A percentile compares a stretch with the other conserved stretches of the same genome.
phyloP scores from a whole-genome alignment of 352 stramenopile species.

The Phytophthora pini region DNA sequence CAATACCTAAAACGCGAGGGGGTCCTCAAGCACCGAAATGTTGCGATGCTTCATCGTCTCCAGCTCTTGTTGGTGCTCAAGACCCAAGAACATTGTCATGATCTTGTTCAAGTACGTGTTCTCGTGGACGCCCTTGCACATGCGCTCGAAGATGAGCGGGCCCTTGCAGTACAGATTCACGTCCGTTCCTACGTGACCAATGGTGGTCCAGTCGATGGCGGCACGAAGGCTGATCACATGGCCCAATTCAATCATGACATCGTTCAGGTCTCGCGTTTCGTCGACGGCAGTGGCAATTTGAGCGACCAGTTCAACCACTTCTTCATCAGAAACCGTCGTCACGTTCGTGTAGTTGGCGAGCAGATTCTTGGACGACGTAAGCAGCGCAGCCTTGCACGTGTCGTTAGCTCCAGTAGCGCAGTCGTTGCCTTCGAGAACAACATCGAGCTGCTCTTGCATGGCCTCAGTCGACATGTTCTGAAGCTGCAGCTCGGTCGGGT shows the following conservation, averaged over 20 bases:
- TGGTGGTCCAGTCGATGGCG: slow-evolving; percentile 64
- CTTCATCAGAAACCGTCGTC: slow-evolving; percentile 10
- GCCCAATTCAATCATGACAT: slow-evolving; percentile 62
- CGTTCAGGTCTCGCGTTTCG: slow-evolving; percentile 43
- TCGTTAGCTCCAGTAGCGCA: slow-evolving; percentile 42
- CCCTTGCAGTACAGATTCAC: slow-evolving; percentile 82
- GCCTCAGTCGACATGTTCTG: slow-evolving; percentile 71
- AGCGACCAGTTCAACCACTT: slow-evolving; percentile 6
- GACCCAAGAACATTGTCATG: slow-evolving; percentile 73
- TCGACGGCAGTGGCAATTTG: slow-evolving; percentile 36
- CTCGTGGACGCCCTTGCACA: slow-evolving; percentile 73
- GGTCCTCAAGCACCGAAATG: slow-evolving; percentile 38
- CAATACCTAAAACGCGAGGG: slow-evolving; percentile 28
- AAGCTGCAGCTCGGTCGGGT: slow-evolving; percentile 48
- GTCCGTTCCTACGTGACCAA: slow-evolving; percentile 72
- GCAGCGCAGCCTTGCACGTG: slow-evolving; percentile 53
- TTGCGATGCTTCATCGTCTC: slow-evolving; percentile 67
- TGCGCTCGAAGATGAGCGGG: slow-evolving; percentile 55
- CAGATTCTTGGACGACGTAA: slow-evolving; percentile 49
- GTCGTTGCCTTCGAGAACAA: slow-evolving; percentile 39
- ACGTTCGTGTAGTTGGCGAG: slow-evolving; percentile 62
- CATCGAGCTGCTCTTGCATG: slow-evolving; percentile 52
- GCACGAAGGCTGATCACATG: slow-evolving; percentile 58
- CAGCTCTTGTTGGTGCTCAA: slow-evolving; percentile 60
- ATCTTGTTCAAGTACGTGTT: slow-evolving; percentile 81